Base-by-base conservation (phyloP, 768 basidiomycete species). In the Xerocomus potaroensis region DNA sequence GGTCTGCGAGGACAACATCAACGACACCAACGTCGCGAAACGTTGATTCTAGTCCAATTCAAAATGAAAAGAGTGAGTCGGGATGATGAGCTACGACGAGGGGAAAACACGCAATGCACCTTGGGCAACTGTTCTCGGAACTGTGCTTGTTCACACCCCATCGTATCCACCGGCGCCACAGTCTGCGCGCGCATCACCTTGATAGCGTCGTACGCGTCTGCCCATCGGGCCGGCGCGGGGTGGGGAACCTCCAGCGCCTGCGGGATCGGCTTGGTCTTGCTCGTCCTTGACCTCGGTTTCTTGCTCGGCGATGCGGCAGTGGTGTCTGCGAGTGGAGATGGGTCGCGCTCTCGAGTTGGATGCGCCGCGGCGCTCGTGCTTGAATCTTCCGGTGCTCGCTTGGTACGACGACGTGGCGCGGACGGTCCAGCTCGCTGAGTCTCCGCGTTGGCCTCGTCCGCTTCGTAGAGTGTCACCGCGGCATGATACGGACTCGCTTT, bases 1-100 rank as follows among this genome's bases (percentile, higher is more conserved):
- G 4, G 95, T 97, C 63, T 98, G 95, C 2, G 91, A 91, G 9
- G 89, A 92, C 2, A 98, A 77, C 91, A 97, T 96, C 36, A 99
- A 74, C 3, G 93, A 91, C 7, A 99, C 79, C 18, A 99, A 80
- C 4, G 86, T 90, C 8, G 88, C 76, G 49, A 91, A 87, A 3
- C 94, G 83, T 41, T 79, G 76, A 46, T 82, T 91, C 91, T 94
- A 60, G 7, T 14, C n/a, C n/a, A n/a, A n/a, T n/a, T n/a, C n/a
- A n/a, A n/a, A n/a, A n/a, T n/a, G n/a, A n/a, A n/a, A n/a, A n/a
- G n/a, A n/a, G n/a, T n/a, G n/a, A n/a, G n/a, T n/a, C n/a, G n/a
- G n/a, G n/a, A n/a, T n/a, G n/a, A n/a, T n/a, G n/a, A n/a, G n/a
- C n/a, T n/a, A n/a, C n/a, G n/a, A n/a, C n/a, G n/a, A n/a, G 16